phyloP scores from a whole-genome alignment of 257 asterid species.

The Fraxinus quadrangulata region DNA sequence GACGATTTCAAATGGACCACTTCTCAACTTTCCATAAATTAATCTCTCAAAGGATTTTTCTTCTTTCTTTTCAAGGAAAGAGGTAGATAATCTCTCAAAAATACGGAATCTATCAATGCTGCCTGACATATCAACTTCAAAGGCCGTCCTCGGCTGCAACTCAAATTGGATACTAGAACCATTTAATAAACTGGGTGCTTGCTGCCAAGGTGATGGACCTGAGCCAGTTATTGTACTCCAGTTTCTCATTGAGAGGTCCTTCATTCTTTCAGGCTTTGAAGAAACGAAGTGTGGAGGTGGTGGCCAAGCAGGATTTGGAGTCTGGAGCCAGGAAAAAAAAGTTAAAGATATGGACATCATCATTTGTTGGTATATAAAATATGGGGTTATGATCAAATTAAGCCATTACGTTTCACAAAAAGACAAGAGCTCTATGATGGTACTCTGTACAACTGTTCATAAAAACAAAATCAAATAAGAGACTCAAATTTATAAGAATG shows the following conservation, averaged over 20 bases:
- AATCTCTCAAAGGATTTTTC: conserved; percentile 52
- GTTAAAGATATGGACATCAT: conserved; percentile 8
- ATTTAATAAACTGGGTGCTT: conserved; percentile 66
- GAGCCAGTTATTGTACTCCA: conserved; percentile 79
- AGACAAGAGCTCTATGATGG: conserved; percentile 13
- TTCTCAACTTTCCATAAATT: conserved; percentile 49
- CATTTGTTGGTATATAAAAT: conserved; percentile 11
- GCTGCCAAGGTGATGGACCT: conserved; percentile 83
- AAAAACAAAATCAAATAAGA: conserved; percentile 11
- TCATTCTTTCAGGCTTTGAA: conserved; percentile 76
- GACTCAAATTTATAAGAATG: background rate
- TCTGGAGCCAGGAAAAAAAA: conserved; percentile 45
- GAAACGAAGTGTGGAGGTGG: conserved; percentile 90
- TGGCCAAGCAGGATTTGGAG: conserved; percentile 99
- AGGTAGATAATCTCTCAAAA: conserved; percentile 46
- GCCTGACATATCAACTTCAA: conserved; percentile 47
- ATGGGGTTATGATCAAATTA: conserved; percentile 4
- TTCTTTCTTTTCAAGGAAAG: conserved; percentile 48
- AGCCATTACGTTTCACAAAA: conserved; percentile 16
- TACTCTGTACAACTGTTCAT: conserved; percentile 20
- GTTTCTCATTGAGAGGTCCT: conserved; percentile 59
- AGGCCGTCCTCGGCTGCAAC: conserved; percentile 50
- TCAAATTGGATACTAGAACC: conserved; percentile 52
- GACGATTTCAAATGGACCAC: conserved; percentile 44
- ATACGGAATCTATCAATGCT: conserved; percentile 42